Evolutionary conservation across 148 eudicot species (phyloP), one percentile per base, ranked within the genome.

Genomic region (Polygonum maritimum): DNA sequence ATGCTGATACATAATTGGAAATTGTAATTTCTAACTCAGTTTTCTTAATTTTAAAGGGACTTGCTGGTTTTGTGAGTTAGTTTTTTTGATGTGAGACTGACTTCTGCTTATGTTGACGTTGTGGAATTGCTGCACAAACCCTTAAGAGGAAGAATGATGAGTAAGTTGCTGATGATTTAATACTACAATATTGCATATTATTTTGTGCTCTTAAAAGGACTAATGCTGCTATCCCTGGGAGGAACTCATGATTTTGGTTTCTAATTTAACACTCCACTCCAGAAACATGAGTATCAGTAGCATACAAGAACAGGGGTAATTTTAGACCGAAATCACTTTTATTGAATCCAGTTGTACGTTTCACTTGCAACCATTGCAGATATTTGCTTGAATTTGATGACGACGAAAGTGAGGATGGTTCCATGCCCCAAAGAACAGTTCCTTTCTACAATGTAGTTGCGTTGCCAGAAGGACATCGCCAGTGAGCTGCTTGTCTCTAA

Each of bases 331-430:
- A 7, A 18, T 3, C 8, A 19, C 40, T 40, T 18, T 40, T 16
- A 45, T 40, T 71, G 49, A 71, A 26, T 22, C 39, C 26, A 71
- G 40, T 67, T n/a, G 49, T 13, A 45, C 40, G 54, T 65, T 71
- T 80, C 15, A 22, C 44, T 22, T 47, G 47, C 52, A 72, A 76
- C 41, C 22, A 45, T 3, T 78, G 87, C 89, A 91, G 98, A 72
- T 93, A 91, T 74, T 76, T 87, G 35, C 83, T 95, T 67, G 97
- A 95, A 80, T 95, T 95, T 75, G 97, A 95, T 26, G 99, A 91
- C 47, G 99, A 95, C 55, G 99, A 95, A 84, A 74, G 88, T 67
- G 97, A 94, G 87, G 99, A 95, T 78, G 97, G 99, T 63, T 87
- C 90, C 26, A 85, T 95, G 91, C 99, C 99, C 36, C 93, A 84